These are phyloP conservation scores for Moesziomyces globuligerus DNA, from an alignment of 1,284 basidiomycete species.

Conservation along the genomic window DNA sequence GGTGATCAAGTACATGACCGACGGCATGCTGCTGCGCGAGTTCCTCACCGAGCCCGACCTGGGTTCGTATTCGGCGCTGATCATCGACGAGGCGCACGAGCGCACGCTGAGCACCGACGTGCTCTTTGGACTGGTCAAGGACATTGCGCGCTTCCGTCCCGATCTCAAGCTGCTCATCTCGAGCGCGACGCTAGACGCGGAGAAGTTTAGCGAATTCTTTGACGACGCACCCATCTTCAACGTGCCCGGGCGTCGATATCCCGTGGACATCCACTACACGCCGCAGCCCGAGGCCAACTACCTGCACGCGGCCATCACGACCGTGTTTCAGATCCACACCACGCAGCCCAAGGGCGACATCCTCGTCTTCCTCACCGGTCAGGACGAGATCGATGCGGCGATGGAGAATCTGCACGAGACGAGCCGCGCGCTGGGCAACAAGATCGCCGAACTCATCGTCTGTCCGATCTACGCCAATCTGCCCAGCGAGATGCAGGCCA, in stretches of 20 bases:
- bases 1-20: constrained; percentile 67
- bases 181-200: constrained; percentile 64
- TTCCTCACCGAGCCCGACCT: constrained; percentile 66
- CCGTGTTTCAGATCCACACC: constrained; percentile 98
- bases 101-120: constrained; percentile 66
- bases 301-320: constrained; percentile 96
- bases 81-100: constrained; percentile 67
- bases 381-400: constrained; percentile 98
- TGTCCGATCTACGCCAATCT: constrained; percentile 98
- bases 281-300: constrained; percentile 74
- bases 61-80: constrained; percentile 60
- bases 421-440: constrained; percentile 90
- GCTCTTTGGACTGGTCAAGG: constrained; percentile 65
- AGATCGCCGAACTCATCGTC: constrained; percentile 91
- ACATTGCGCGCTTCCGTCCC: constrained; percentile 64
- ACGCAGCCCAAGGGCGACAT: constrained; percentile 99
- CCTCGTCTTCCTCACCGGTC: constrained; percentile 95
- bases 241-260: constrained; percentile 95
- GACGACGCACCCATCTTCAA: constrained; percentile 66
- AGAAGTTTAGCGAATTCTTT: constrained; percentile 66
- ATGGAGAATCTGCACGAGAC: constrained; percentile 93
- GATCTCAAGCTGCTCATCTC: constrained; percentile 65
- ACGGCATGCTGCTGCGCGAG: constrained; percentile 67
- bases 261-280: constrained; percentile 96
- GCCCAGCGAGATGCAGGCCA: constrained; percentile 98